These are phyloP conservation scores for Xerocomus potaroensis DNA, from an alignment of 768 basidiomycete species.

Conservation along the genomic window DNA sequence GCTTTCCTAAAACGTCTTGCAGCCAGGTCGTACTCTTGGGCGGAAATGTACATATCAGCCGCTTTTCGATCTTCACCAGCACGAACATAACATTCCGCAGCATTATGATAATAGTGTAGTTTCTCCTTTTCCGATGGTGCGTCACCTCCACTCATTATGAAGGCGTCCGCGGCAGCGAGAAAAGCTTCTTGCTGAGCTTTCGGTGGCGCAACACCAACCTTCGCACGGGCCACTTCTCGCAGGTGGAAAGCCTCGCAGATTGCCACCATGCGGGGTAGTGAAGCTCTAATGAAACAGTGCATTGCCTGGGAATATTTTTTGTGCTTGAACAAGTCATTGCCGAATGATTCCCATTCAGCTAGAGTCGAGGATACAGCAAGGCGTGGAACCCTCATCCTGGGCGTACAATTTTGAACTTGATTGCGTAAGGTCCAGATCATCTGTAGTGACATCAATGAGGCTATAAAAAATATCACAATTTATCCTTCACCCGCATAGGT, in stretches of 20 bases:
- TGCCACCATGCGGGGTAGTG: conserved; percentile 36
- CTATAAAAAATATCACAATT: not conserved
- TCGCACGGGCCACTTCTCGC: conserved; percentile 44
- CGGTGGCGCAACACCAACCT: conserved; percentile 23
- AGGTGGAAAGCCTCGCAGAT: conserved; percentile 52
- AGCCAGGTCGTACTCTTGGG: conserved; percentile 40
- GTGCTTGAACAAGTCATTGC: conserved; percentile 36
- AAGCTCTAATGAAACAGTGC: conserved; percentile 51
- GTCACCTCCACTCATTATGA: conserved; percentile 37
- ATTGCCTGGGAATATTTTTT: conserved; percentile 47
- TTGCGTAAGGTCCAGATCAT: conserved; percentile 45
- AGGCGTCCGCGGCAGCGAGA: conserved; percentile 45
- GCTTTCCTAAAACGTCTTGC: conserved; percentile 47
- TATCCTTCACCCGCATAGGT: conserved; percentile 48
- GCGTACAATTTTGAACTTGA: conserved; percentile 46
- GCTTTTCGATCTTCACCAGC: conserved; percentile 40
- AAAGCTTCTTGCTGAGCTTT: conserved; percentile 37
- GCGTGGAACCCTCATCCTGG: conserved; percentile 45
- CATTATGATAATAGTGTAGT: conserved; percentile 37
- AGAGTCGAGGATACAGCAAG: conserved; percentile 51
- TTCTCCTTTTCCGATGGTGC: conserved; percentile 26
- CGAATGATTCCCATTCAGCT: conserved; percentile 44
- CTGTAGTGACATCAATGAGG: conserved; percentile 28
- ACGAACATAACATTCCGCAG: conserved; percentile 45
- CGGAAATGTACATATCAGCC: conserved; percentile 40